A percentile compares a stretch with the other conserved stretches of the same genome.
phyloP scores from a whole-genome alignment of 495 filamentous ascomycete species.

The Penicillium simplicissimum region DNA sequence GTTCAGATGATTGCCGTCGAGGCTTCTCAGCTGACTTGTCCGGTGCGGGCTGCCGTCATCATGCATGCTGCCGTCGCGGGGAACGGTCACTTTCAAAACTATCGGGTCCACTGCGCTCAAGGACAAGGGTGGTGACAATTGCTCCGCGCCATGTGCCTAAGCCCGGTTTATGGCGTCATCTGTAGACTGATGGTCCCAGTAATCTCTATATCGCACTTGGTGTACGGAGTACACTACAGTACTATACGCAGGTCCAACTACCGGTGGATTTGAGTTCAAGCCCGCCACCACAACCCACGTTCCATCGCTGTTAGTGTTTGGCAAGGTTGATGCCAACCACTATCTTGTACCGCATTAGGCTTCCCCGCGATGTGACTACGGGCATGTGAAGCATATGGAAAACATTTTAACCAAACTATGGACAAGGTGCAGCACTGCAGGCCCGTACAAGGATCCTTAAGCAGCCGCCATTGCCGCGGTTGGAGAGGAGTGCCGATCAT shows the following conservation, averaged over 20 bases:
- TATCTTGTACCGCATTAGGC: background rate
- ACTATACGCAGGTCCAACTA: background rate
- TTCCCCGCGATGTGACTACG: background rate
- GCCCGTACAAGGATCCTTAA: background rate
- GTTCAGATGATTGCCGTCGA: conserved; percentile 8
- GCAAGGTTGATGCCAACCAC: background rate
- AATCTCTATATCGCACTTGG: background rate
- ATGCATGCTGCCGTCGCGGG: background rate
- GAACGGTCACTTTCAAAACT: background rate
- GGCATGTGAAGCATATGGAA: background rate
- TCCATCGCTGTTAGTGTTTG: background rate
- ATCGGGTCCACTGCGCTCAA: background rate
- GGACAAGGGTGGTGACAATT: background rate
- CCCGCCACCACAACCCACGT: background rate
- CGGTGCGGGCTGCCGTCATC: conserved; percentile 3
- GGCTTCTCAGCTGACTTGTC: conserved; percentile 10
- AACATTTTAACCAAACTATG: background rate
- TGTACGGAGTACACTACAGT: too few relatives aligned
- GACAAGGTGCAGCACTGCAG: background rate
- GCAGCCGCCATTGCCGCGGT: background rate
- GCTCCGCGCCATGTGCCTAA: conserved; percentile 1
- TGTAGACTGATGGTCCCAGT: background rate
- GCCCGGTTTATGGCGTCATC: conserved; percentile 1
- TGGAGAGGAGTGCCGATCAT: background rate
- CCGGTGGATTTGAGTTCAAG: background rate